phyloP scores from a whole-genome alignment of 768 basidiomycete species.

The Boletus rufocinnamomeus region DNA sequence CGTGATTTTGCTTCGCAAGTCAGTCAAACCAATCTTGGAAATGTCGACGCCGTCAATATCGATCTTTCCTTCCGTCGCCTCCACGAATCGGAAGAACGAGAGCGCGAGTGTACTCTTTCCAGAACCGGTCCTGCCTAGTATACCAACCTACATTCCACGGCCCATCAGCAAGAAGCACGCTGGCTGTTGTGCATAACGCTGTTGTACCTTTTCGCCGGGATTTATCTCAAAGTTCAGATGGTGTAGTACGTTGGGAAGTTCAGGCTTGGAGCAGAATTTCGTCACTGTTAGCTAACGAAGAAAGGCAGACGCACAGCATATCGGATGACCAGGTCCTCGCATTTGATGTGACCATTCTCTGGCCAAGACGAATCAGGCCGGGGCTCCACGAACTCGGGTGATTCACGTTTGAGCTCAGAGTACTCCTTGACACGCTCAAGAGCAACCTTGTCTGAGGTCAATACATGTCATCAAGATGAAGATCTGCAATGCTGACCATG shows the following conservation, averaged over 20 bases:
- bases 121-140: constrained; percentile 67
- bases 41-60: constrained; percentile 80
- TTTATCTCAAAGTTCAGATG: constrained; percentile 69
- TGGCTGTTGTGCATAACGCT: neutral
- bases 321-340: constrained; percentile 73
- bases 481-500: constrained; percentile 57
- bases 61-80: constrained; percentile 75
- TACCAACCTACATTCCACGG: constrained; percentile 52
- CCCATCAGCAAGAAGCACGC: constrained; percentile 3
- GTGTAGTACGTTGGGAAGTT: constrained; percentile 85
- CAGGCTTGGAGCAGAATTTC: constrained; percentile 52
- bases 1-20: constrained; percentile 75
- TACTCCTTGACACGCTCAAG: constrained; percentile 92
- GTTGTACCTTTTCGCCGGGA: constrained; percentile 70
- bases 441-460: constrained; percentile 54
- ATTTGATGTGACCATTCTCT: constrained; percentile 61
- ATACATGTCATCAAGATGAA: neutral
- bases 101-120: constrained; percentile 84
- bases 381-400: constrained; percentile 83
- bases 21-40: constrained; percentile 74
- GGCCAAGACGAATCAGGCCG: constrained; percentile 85
- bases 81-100: constrained; percentile 90
- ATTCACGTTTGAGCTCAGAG: constrained; percentile 74
- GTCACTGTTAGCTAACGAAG: constrained; percentile 7
- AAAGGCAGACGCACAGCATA: constrained; percentile 59